A percentile compares a stretch with the other conserved stretches of the same genome.
Conservation (phyloP, 2,329 filamentous ascomycete species). For the Fusarium udum region DNA sequence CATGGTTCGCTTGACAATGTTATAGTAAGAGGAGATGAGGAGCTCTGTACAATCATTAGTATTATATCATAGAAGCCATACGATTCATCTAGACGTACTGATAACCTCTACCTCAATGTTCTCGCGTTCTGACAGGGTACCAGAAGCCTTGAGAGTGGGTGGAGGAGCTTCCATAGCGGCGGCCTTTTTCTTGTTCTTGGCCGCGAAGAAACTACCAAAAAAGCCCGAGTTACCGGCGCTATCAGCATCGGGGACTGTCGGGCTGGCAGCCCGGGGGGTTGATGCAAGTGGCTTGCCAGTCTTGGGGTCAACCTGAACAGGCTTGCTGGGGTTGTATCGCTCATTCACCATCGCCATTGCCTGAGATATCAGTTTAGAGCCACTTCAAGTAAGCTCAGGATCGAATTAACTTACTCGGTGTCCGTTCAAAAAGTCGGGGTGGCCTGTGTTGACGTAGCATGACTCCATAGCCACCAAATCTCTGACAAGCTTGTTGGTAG, state of each 20-base stretch:
- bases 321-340: constrained; percentile 81
- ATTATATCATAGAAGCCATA: background rate
- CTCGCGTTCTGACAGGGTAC: constrained; percentile 92
- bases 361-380: constrained; percentile 49
- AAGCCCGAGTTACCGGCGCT: constrained; percentile 76
- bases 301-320: constrained; percentile 96
- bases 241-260: constrained; percentile 67
- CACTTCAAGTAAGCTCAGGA: background rate
- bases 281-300: constrained; percentile 88
- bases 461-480: constrained; percentile 96
- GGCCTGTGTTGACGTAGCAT: constrained; percentile 98
- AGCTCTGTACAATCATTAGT: constrained; percentile 69
- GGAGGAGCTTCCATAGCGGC: constrained; percentile 99
- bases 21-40: constrained; percentile 95
- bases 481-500: constrained; percentile 94
- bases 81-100: constrained; percentile 67
- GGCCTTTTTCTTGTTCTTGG: constrained; percentile 99
- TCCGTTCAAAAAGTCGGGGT: constrained; percentile 97
- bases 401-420: constrained; percentile 72
- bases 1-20: constrained; percentile 98
- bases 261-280: constrained; percentile 79
- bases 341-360: constrained; percentile 99
- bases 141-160: constrained; percentile 90
- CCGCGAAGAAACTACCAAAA: constrained; percentile 98
- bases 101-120: constrained; percentile 98